Base-by-base conservation (phyloP, 1,139 yeast genomes). In the Kluyveromyces sp. region DNA sequence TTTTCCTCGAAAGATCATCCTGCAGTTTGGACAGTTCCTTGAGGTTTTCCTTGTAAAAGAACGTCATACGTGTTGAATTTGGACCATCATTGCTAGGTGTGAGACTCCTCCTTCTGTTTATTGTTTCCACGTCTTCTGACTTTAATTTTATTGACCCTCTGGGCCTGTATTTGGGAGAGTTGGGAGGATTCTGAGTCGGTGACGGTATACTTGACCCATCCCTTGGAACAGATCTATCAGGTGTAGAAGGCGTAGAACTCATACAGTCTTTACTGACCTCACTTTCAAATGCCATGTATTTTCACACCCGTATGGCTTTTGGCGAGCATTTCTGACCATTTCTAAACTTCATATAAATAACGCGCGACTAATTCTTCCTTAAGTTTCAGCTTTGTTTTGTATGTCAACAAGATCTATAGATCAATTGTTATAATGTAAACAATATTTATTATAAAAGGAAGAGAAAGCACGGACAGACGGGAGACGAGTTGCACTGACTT, bases 11-110 rank as follows among this genome's bases (percentile, higher is more conserved):
- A 40, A 61, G 42, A 8, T 47, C 46, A 11, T 55, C 59, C 40
- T 60, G 62, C 28, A 60, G 42, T 6, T 53, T 50, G 36, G 57
- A 57, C 29, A 63, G 46, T 41, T 61, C 61, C 31, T 51, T 40
- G 4, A 60, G 55, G 39, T 60, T 58, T 36, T 60, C 61, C 31
- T 56, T 57, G 36, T 61, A 61, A 32, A 59, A 57, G 2, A 57
- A 49, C 6, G 63, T 55, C 45, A 62, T 45, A 40, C 56, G 57
- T 8, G 36, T 13, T 12, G 36, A 31, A 6, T 13, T 4, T 7
- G 36, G 16, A 31, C 15, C 19, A 7, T 18, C 41, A 31, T 19
- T 15, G 16, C 20, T 19, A 4, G 39, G 39, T 13, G 41, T 38
- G 30, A 31, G 30, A 31, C 35, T 29, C 17, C 35, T 38, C n/a